Base-by-base conservation (phyloP, 352 stramenopile genomes). In the Phytopythium ostracodes region DNA sequence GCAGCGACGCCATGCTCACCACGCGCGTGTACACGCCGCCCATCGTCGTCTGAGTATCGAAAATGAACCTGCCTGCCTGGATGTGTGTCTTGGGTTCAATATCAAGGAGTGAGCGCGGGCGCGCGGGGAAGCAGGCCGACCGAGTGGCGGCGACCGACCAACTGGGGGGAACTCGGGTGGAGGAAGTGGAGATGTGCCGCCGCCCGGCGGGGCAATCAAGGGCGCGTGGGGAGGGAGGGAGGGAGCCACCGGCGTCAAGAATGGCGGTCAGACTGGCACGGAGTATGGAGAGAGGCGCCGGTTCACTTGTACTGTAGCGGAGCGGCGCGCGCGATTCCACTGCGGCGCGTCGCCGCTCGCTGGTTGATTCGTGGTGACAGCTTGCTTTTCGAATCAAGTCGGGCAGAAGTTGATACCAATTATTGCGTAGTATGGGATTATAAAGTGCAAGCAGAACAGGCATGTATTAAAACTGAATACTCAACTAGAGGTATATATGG, bases 21-120 rank as follows among this genome's bases (percentile, higher is more conserved):
- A 95, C 84, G 51, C 85, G 84, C 59, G 82, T 93, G 71, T 92
- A 94, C 14, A 90, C 79, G 63, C 80, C 80, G 60, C 84, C 83
- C 78, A 94, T 91, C 29, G 29, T 33, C 3, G 29, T 7, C 29
- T 33, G 29, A 8, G n/a, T n/a, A n/a, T n/a, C n/a, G n/a, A 33
- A 3, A 33, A 33, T 33, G 29, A n/a, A n/a, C n/a, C n/a, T n/a
- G n/a, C n/a, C n/a, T n/a, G n/a, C 52, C n/a, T 12, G 51, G 31
- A 25, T n/a, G 4, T 27, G 11, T n/a, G 38, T 44, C 3, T 8
- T 44, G n/a, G 42, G 42, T 15, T 49, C 42, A 49, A 25, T 18
- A 25, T 49, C 42, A 14, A 25, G 15, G n/a, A 49, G 42, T 49
- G 51, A 43, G 5, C 20, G 25, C 11, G 17, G 18, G 43, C 18